phyloP scores from a whole-genome alignment of 2,329 filamentous ascomycete species.

The Lachnellula subtilissima region DNA sequence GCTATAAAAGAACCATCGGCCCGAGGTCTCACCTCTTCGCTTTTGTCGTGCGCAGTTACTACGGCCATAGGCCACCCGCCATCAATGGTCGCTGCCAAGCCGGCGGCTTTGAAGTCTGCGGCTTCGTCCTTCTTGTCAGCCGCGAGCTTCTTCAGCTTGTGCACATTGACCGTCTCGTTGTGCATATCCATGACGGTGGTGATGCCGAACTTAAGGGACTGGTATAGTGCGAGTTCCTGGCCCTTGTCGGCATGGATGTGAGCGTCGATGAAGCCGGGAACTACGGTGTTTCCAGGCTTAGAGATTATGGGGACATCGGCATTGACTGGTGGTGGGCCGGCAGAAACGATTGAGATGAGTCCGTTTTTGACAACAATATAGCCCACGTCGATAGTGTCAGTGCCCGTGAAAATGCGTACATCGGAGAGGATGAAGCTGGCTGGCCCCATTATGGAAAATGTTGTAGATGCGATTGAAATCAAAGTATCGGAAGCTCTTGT shows the following conservation, averaged over 20 bases:
- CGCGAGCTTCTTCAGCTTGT: conserved; percentile 28
- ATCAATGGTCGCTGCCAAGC: conserved; percentile 45
- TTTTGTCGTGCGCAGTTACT: not conserved
- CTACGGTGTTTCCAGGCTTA: too few relatives aligned
- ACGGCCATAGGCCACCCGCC: conserved; percentile 45
- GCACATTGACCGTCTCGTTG: conserved; percentile 33
- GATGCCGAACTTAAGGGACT: conserved; percentile 45
- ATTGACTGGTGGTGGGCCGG: too few relatives aligned
- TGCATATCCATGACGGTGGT: conserved; percentile 50
- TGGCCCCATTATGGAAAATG: too few relatives aligned
- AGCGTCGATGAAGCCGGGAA: conserved; percentile 47
- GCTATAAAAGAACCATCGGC: too few relatives aligned
- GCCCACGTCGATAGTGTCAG: too few relatives aligned
- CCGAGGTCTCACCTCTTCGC: conserved; percentile 2
- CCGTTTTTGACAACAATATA: too few relatives aligned
- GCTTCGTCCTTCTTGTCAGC: conserved; percentile 36
- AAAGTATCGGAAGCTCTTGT: too few relatives aligned
- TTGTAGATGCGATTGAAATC: too few relatives aligned
- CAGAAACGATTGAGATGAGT: too few relatives aligned
- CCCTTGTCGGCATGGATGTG: conserved; percentile 44
- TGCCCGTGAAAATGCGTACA: too few relatives aligned
- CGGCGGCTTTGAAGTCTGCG: conserved; percentile 45
- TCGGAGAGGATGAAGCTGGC: too few relatives aligned
- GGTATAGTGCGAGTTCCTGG: conserved; percentile 32
- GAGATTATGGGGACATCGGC: too few relatives aligned